These are phyloP conservation scores for Parietichytrium sp. DNA, from an alignment of 108 stramenopile species.

Conservation along the genomic window DNA sequence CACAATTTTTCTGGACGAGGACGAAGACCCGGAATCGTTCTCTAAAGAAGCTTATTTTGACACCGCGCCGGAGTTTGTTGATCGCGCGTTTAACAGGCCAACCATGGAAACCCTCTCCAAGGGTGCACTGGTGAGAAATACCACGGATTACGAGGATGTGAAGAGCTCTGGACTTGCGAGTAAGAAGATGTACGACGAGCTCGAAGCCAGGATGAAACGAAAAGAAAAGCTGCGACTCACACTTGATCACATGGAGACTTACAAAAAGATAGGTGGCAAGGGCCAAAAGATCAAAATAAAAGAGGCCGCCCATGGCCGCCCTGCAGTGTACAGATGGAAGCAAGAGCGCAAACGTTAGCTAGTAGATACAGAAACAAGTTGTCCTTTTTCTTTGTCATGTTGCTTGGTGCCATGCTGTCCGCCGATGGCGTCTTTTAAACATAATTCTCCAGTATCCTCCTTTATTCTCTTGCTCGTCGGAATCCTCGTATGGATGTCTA, in stretches of 20 bases:
- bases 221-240: constrained; percentile 65
- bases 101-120: background rate
- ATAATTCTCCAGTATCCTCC: no score
- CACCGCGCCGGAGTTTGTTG: constrained; percentile 80
- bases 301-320: constrained; percentile 50
- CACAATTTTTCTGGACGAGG: constrained; percentile 63
- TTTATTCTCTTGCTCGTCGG: no score
- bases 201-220: constrained; percentile 72
- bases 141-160: constrained; percentile 54
- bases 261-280: constrained; percentile 75
- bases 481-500: no score
- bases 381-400: no score
- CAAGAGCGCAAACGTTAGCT: constrained; percentile 52
- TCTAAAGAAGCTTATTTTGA: constrained; percentile 72
- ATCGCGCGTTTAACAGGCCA: constrained; percentile 57
- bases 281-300: constrained; percentile 80
- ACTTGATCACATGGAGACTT: constrained; percentile 72
- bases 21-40: constrained; percentile 42
- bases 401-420: no score
- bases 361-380: no score
- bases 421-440: no score
- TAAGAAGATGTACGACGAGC: constrained; percentile 72
- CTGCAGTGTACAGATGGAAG: constrained; percentile 66
- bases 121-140: constrained; percentile 31
- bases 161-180: constrained; percentile 62